Percentiles rank a stretch among this genome's conserved stretches.
Conservation (phyloP, 495 filamentous ascomycete genomes). For the Astrocystis sublimbata region DNA sequence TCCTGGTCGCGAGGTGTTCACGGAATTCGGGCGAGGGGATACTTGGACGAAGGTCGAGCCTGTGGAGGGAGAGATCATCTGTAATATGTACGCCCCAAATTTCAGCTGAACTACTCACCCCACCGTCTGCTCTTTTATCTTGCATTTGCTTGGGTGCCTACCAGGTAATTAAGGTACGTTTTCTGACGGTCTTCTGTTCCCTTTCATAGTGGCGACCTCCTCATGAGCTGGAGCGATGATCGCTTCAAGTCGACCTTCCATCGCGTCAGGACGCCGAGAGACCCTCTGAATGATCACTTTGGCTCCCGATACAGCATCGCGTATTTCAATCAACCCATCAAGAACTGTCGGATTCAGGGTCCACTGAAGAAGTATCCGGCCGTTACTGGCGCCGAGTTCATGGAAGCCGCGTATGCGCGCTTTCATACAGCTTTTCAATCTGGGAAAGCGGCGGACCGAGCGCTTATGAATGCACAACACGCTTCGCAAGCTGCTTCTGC, state of each 20-base stretch:
- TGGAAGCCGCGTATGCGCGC: slow-evolving; percentile 56
- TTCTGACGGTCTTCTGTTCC: background rate
- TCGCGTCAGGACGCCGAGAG: slow-evolving; percentile 59
- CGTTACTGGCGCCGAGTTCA: slow-evolving; percentile 61
- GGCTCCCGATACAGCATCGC: slow-evolving; percentile 63
- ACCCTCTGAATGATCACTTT: slow-evolving; percentile 53
- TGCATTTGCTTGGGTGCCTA: no score
- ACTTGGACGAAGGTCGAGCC: slow-evolving; percentile 64
- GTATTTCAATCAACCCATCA: slow-evolving; percentile 66
- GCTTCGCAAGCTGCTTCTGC: background rate
- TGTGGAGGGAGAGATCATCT: slow-evolving; percentile 59
- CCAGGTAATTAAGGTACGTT: background rate
- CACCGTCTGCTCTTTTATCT: background rate
- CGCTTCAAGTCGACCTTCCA: slow-evolving; percentile 68
- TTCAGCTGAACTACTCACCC: no score
- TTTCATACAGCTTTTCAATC: slow-evolving; percentile 54
- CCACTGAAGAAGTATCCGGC: slow-evolving; percentile 61
- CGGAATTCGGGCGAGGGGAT: slow-evolving; percentile 60
- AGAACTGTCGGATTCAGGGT: slow-evolving; percentile 60
- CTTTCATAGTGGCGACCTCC: slow-evolving; percentile 53
- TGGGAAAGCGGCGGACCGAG: slow-evolving; percentile 28
- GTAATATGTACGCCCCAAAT: slow-evolving; percentile 56
- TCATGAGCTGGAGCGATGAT: slow-evolving; percentile 71
- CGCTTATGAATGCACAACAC: background rate
- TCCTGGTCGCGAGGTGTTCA: slow-evolving; percentile 62